Conservation (phyloP, 768 basidiomycete species). For the Dentipellis fragilis region DNA sequence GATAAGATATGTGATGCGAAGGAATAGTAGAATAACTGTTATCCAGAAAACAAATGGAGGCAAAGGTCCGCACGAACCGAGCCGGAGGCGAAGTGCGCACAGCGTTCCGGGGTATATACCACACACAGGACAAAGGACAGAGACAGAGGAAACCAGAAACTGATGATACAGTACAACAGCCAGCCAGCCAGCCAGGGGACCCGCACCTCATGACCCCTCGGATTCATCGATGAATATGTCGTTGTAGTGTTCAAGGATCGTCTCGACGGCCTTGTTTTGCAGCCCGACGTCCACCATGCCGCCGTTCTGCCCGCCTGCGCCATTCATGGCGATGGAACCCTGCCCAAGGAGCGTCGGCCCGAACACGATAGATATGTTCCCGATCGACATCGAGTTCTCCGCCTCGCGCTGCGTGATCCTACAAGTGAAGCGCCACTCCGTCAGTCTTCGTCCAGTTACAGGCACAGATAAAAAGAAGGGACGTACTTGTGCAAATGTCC, state of each 20-base stretch:
- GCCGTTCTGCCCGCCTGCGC: slow-evolving; percentile 30
- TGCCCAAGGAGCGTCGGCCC: slow-evolving; percentile 95
- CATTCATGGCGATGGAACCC: slow-evolving; percentile 27
- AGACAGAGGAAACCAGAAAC: slow-evolving; percentile 7
- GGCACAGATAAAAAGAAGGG: neutral
- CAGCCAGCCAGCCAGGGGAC: slow-evolving; percentile 6
- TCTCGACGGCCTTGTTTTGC: slow-evolving; percentile 87
- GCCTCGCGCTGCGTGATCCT: slow-evolving; percentile 70
- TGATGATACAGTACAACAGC: slow-evolving; percentile 11
- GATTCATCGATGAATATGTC: slow-evolving; percentile 95
- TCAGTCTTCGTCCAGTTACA: neutral
- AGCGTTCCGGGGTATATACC: neutral
- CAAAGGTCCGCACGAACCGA: neutral
- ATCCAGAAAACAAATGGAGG: neutral
- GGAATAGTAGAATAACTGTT: neutral
- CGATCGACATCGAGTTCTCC: slow-evolving; percentile 85
- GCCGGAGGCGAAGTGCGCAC: no score
- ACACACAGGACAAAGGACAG: slow-evolving; percentile 6
- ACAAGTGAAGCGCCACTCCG: neutral
- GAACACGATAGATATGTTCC: slow-evolving; percentile 93
- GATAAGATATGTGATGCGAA: neutral
- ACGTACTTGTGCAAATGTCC: slow-evolving; percentile 84
- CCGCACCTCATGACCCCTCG: slow-evolving; percentile 27
- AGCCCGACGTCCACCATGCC: slow-evolving; percentile 58
- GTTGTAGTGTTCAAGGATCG: slow-evolving; percentile 85